A percentile compares a stretch with the other conserved stretches of the same genome.
Conservation (phyloP, 1,284 basidiomycete species). For the Phlebopus sp. region DNA sequence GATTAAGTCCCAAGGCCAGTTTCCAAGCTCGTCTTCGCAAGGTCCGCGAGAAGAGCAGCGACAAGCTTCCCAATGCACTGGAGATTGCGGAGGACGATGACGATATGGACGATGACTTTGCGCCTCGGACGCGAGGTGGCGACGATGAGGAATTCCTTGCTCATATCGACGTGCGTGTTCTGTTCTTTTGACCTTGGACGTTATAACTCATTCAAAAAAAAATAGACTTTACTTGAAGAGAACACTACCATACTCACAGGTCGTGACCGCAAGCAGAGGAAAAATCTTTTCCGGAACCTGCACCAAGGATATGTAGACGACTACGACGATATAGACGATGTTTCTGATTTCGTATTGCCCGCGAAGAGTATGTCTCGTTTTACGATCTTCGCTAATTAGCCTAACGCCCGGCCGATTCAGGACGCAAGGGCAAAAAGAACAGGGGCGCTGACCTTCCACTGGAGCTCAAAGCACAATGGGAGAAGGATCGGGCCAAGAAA, state of each 20-base stretch:
- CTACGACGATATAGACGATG: conserved; percentile 39
- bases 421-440: conserved; percentile 46
- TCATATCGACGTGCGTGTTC: conserved; percentile 53
- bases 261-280: conserved; percentile 50
- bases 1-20: conserved; percentile 42
- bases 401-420: conserved; percentile 29
- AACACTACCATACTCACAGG: conserved; percentile 37
- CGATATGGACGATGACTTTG: conserved; percentile 9
- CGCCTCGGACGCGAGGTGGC: conserved; percentile 49
- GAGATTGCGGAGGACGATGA: conserved; percentile 24
- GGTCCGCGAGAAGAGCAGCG: conserved; percentile 37
- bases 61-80: conserved; percentile 20
- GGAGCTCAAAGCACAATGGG: conserved; percentile 74
- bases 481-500: conserved; percentile 78
- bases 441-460: conserved; percentile 54
- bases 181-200: neutral
- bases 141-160: conserved; percentile 63
- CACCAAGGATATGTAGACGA: conserved; percentile 56
- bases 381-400: conserved; percentile 28
- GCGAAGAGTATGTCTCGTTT: conserved; percentile 23
- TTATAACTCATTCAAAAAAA: conserved; percentile 1
- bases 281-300: conserved; percentile 63
- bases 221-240: conserved; percentile 46
- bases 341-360: conserved; percentile 34
- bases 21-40: conserved; percentile 54